Evolutionary conservation across 352 stramenopile genomes (phyloP), one percentile per base, ranked within the genome.

Genomic region (Peronospora destructor): DNA sequence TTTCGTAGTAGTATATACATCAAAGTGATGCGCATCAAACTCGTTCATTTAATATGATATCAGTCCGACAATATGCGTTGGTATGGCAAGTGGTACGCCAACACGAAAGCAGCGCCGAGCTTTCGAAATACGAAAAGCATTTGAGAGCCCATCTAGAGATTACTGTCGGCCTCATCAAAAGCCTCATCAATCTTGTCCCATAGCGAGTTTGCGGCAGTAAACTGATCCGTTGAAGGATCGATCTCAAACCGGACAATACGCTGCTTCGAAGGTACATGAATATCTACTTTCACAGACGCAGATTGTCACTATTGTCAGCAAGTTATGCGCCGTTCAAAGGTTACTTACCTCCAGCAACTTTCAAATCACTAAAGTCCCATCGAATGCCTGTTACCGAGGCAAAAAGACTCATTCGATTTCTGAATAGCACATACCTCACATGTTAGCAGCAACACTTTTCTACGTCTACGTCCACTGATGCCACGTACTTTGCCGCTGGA

Each of bases 381-480:
- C 83, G 84, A 68, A 91, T 91, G 30, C 79, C 76, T 4, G 76
- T 88, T 10, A 88, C 61, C 5, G 74, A 74, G 2, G 79, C 79
- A 32, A 85, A 87, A 16, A 91, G 54, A 19, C 74, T 82, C 74
- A 91, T 88, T 45, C 84, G 73, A 41, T 86, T 80, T 40, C 79
- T 91, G 38, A 35, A 47, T 19, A 40, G 26, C 25, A 50, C 39
- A 45, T 53, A 33, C 39, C 5, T 21, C n/a, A 26, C 2, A 39
- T 11, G n/a, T 33, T 26, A 53, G 13, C 9, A 50, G 4, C 7
- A 38, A 21, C 32, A 38, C 10, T 12, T 14, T 19, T n/a, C n/a
- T n/a, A n/a, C n/a, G n/a, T n/a, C 8, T 49, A 32, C 36, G 17
- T 10, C 10, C 8, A 56, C 10, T 7, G 12, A 29, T 13, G 35